Evolutionary conservation across 768 basidiomycete species (phyloP), one percentile per base, ranked within the genome.

Genomic region (Sarcodon aspratus): DNA sequence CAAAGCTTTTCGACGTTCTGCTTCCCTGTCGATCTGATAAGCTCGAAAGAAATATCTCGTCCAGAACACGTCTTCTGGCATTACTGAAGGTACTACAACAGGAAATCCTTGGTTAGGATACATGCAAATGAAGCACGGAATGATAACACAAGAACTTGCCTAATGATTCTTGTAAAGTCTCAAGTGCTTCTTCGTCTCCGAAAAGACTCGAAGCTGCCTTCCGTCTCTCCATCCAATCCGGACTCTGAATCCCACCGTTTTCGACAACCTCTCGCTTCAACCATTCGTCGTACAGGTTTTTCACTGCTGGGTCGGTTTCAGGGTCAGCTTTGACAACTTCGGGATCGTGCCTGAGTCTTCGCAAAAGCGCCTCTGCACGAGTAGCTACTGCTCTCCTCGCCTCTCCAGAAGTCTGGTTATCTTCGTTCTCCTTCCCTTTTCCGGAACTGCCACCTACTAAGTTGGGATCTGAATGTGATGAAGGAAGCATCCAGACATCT

Each of bases 11-110:
- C 92, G 78, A 52, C 81, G 80, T 57, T 76, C 79, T 61, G 88
- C 85, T 54, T 91, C 87, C n/a, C 66, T 60, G 46, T 79, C 75
- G 50, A 92, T 88, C 58, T 91, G 90, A 61, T 87, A 70, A 15
- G 79, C 75, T 9, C 92, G 77, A 77, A 93, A 96, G 69, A 92
- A 93, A 67, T 88, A 95, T 7, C 92, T 76, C 36, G 74, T 74
- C 92, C 92, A 95, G 64, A 94, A 96, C 11, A 69, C 69, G 42
- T 79, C 74, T 46, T 73, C 72, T 1, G 75, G 70, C 62, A 91
- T 67, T 46, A 70, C 69, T 9, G 75, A 70, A 1, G 89, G 87
- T 2, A 90, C 90, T 92, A 54, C n/a, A 18, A n/a, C 13, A 52
- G 32, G 48, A 57, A 35, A 52, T 34, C 2, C 40, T 8, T 9